phyloP scores from a whole-genome alignment of 2,329 filamentous ascomycete species.

The Clarireedia monteithiana region DNA sequence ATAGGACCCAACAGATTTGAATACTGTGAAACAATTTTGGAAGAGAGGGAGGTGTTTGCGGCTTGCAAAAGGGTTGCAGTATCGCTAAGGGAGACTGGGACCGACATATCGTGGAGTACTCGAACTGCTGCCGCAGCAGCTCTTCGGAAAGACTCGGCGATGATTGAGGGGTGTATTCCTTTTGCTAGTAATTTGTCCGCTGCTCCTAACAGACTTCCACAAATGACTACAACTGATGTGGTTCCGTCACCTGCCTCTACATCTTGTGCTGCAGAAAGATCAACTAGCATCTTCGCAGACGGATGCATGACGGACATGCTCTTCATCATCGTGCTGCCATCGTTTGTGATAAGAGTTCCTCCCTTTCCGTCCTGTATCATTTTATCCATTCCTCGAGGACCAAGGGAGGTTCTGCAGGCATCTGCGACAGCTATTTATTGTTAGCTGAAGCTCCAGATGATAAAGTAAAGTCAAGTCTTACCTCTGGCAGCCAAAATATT shows the following conservation, averaged over 20 bases:
- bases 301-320: slow-evolving; percentile 99
- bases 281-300: slow-evolving; percentile 98
- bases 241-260: slow-evolving; percentile 98
- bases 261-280: slow-evolving; percentile 93
- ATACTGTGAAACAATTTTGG: slow-evolving; percentile 97
- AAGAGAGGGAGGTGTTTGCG: slow-evolving; percentile 92
- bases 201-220: slow-evolving; percentile 86
- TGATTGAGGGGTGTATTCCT: slow-evolving; percentile 94
- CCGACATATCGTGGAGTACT: slow-evolving; percentile 90
- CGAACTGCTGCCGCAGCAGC: slow-evolving; percentile 83
- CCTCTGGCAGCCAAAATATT: slow-evolving; percentile 97
- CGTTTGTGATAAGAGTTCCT: slow-evolving; percentile 98
- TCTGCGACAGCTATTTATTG: slow-evolving; percentile 72
- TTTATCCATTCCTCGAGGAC: slow-evolving; percentile 24
- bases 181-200: slow-evolving; percentile 86
- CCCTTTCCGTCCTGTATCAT: slow-evolving; percentile 65
- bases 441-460: slow-evolving; percentile 20
- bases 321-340: slow-evolving; percentile 98
- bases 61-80: slow-evolving; percentile 88
- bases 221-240: slow-evolving; percentile 96
- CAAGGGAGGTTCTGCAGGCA: slow-evolving; percentile 88
- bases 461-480: slow-evolving; percentile 34
- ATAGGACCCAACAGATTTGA: slow-evolving; percentile 93
- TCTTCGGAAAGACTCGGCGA: slow-evolving; percentile 95
- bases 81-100: slow-evolving; percentile 83